phyloP scores from a whole-genome alignment of 176 grass and related monocot genomes.

The Cenchrus americanus region DNA sequence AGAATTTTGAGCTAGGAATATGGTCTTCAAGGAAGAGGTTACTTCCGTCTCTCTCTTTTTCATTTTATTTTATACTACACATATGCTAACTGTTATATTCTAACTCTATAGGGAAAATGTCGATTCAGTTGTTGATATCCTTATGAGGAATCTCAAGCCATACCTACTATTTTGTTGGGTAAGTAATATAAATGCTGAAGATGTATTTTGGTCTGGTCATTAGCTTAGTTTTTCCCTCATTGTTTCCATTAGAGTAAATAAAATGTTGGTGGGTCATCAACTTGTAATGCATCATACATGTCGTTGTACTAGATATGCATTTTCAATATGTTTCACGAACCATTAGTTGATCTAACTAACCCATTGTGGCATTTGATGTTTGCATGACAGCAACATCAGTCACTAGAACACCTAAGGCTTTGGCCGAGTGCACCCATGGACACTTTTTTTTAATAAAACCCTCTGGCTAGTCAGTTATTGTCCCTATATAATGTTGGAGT shows the following conservation, averaged over 20 bases:
- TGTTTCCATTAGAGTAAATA: neutral
- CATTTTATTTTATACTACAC: conserved; percentile 18
- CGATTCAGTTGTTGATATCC: conserved; percentile 55
- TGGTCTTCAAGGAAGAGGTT: conserved; percentile 89
- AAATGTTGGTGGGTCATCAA: neutral
- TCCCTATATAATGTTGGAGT: neutral
- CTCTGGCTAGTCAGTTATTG: neutral
- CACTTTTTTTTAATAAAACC: neutral
- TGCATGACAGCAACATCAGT: neutral
- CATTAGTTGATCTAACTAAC: neutral
- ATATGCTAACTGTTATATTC: conserved; percentile 30
- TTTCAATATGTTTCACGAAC: neutral
- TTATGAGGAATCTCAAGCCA: conserved; percentile 67
- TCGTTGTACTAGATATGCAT: neutral
- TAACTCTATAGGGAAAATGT: conserved; percentile 70
- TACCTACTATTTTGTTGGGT: conserved; percentile 87
- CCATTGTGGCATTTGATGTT: neutral
- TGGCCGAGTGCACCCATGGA: neutral
- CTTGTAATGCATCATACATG: neutral
- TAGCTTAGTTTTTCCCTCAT: neutral
- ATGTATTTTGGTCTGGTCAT: neutral
- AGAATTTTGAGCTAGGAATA: conserved; percentile 78
- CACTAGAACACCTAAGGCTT: neutral
- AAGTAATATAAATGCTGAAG: conserved; percentile 27
- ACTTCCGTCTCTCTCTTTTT: neutral